These are phyloP conservation scores for Vanrija sp. DNA, from an alignment of 1,284 basidiomycete species.

Conservation along the genomic window DNA sequence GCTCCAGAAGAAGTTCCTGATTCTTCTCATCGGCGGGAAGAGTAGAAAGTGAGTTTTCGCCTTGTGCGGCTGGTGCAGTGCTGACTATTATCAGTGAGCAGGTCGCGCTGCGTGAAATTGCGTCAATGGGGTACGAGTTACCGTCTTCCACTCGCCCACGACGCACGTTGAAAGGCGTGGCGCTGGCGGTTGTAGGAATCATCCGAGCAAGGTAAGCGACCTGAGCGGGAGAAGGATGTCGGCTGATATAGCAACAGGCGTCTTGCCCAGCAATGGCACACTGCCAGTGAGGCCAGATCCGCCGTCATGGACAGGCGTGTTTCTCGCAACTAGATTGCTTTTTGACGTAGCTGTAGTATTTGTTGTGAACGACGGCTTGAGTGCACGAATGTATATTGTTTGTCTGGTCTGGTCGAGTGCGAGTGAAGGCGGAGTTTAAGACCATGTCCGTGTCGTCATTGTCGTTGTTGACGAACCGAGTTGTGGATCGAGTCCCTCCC, in stretches of 20 bases:
- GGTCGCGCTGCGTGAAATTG: constrained; percentile 71
- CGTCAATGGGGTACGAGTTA: constrained; percentile 66
- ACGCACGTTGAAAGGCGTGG: constrained; percentile 60
- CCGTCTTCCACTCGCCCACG: constrained; percentile 45
- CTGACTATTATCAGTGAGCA: constrained; percentile 57
- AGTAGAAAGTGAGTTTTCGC: constrained; percentile 62
- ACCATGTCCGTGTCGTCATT: too few species aligned
- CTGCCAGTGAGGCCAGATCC: neutral
- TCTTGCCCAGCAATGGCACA: constrained; percentile 2
- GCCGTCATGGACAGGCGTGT: too few species aligned
- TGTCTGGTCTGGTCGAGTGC: too few species aligned
- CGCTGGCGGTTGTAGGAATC: constrained; percentile 61
- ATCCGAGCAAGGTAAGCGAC: constrained; percentile 61
- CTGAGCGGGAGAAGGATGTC: too few species aligned
- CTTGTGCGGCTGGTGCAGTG: neutral
- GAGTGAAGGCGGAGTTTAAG: too few species aligned
- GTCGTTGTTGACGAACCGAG: too few species aligned
- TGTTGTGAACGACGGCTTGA: too few species aligned
- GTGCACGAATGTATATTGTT: too few species aligned
- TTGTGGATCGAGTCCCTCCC: neutral
- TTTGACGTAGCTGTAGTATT: too few species aligned
- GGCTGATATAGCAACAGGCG: constrained; percentile 1
- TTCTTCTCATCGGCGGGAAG: constrained; percentile 52
- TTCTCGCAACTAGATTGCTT: too few species aligned
- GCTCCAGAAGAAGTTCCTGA: constrained; percentile 78